Evolutionary conservation across 148 eudicot species (phyloP).

Genomic region (Cornus suecica): DNA sequence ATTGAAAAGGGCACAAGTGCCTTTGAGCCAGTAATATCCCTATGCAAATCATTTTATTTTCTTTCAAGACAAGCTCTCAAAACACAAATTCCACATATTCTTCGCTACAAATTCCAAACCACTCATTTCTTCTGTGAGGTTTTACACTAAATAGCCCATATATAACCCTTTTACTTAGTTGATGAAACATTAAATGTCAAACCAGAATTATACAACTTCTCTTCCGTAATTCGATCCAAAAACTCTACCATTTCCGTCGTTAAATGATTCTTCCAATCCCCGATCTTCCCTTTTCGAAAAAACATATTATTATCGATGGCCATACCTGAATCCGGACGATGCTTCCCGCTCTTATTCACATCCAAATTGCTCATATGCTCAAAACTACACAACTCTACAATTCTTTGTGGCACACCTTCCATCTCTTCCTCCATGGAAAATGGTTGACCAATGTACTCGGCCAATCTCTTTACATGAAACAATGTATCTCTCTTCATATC

Average conservation of each 20-base stretch:
- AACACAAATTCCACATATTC: too few species aligned
- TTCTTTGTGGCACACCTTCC: background rate
- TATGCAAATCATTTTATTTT: too few species aligned
- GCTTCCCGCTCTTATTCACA: background rate
- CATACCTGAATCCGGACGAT: background rate
- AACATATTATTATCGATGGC: background rate
- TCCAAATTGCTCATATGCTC: background rate
- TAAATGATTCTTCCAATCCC: constrained; percentile 23
- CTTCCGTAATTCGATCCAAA: background rate
- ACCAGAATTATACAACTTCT: constrained; percentile 12
- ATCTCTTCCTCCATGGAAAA: constrained; percentile 20
- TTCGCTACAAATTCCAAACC: too few species aligned
- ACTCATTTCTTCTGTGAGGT: too few species aligned
- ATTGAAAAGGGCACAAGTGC: too few species aligned
- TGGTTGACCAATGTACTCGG: constrained; percentile 15
- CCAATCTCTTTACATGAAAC: constrained; percentile 11
- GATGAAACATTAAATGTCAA: background rate
- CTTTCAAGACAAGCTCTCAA: too few species aligned
- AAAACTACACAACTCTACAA: background rate
- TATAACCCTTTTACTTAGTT: too few species aligned
- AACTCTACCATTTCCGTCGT: background rate
- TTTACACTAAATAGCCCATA: too few species aligned
- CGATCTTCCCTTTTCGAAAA: constrained; percentile 19
- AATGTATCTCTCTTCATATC: background rate
- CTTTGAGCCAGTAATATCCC: too few species aligned